Evolutionary conservation across 768 basidiomycete species (phyloP).

Genomic region (Lactifluus echinatus): DNA sequence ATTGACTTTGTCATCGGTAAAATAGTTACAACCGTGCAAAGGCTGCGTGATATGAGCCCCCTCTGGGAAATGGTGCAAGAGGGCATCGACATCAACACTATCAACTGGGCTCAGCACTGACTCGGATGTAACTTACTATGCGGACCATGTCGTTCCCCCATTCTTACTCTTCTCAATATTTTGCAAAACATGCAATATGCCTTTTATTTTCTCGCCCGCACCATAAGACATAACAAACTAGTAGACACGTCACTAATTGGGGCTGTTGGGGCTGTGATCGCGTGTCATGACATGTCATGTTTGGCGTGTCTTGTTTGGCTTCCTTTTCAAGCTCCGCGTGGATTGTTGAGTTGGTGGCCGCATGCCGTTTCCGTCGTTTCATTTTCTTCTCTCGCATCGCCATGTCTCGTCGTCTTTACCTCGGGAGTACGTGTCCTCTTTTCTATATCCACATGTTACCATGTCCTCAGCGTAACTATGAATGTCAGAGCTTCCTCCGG

Average conservation of each 20-base stretch:
- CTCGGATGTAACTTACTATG: not conserved
- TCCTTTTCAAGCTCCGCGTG: slow-evolving; percentile 13
- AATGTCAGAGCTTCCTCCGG: slow-evolving; percentile 63
- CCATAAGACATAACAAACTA: not conserved
- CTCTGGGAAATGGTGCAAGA: slow-evolving; percentile 99
- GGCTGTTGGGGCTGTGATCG: not conserved
- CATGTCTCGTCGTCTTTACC: slow-evolving; percentile 81
- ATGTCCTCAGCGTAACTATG: slow-evolving; percentile 5
- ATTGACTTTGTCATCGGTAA: slow-evolving; percentile 88
- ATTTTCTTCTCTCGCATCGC: slow-evolving; percentile 26
- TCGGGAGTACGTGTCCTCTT: slow-evolving; percentile 53
- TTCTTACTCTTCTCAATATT: not conserved
- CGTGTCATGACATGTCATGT: no score
- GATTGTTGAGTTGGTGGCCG: not conserved
- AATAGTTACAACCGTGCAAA: slow-evolving; percentile 79
- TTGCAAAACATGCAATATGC: not conserved
- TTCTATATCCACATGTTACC: not conserved
- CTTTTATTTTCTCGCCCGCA: not conserved
- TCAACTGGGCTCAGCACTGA: slow-evolving; percentile 81
- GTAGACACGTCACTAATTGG: not conserved
- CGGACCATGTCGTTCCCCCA: not conserved
- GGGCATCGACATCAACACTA: slow-evolving; percentile 90
- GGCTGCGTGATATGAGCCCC: slow-evolving; percentile 93
- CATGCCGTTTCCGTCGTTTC: not conserved
- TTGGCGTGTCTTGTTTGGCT: slow-evolving; percentile 18